Conservation (phyloP, 345 rosid genomes). For the Atalantia buxifolia region DNA sequence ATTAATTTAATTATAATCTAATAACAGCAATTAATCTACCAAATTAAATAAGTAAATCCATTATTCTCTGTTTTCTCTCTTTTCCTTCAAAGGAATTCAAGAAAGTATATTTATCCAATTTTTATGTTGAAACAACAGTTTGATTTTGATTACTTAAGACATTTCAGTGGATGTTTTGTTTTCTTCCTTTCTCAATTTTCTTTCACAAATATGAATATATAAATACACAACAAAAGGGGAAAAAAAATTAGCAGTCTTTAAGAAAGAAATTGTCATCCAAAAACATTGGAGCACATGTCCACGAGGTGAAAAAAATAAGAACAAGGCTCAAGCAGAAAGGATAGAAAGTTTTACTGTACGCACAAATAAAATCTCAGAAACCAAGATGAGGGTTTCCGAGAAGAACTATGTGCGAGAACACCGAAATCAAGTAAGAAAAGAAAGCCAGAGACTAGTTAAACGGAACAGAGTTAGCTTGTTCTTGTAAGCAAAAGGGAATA, state of each 20-base stretch:
- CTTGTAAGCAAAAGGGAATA: neutral
- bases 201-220: too few species aligned
- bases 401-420: slow-evolving; percentile 37
- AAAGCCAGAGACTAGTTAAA: neutral
- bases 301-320: neutral
- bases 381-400: slow-evolving; percentile 27
- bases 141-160: neutral
- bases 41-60: too few species aligned
- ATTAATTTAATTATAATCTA: too few species aligned
- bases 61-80: neutral
- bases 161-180: neutral
- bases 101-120: neutral
- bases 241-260: neutral
- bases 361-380: slow-evolving; percentile 44
- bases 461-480: neutral
- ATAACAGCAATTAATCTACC: neutral
- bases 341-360: slow-evolving; percentile 24
- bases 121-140: neutral
- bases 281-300: slow-evolving; percentile 52
- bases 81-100: neutral
- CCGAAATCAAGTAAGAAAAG: neutral
- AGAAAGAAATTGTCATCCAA: slow-evolving; percentile 30
- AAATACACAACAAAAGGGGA: too few species aligned
- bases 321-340: slow-evolving; percentile 27
- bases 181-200: neutral